phyloP scores from a whole-genome alignment of 2,329 filamentous ascomycete species.

The Phialemonium atrogriseum region DNA sequence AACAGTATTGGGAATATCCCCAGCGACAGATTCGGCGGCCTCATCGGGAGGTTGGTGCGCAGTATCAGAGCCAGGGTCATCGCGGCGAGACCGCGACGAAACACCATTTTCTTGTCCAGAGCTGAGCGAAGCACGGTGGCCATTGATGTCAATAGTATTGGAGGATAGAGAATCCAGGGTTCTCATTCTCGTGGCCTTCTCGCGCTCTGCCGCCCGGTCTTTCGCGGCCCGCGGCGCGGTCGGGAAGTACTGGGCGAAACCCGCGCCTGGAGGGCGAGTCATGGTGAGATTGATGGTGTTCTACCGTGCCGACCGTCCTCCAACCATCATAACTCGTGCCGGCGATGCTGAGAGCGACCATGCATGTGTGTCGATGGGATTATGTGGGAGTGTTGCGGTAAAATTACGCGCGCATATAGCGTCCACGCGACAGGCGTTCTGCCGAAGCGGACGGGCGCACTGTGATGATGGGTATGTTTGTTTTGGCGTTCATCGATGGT shows the following conservation, averaged over 20 bases:
- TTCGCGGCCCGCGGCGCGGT: constrained; percentile 61
- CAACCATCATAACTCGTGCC: constrained; percentile 47
- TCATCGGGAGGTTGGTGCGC: constrained; percentile 34
- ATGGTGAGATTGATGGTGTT: constrained; percentile 49
- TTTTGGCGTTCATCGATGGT: neutral
- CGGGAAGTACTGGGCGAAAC: constrained; percentile 82
- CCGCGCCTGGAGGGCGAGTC: constrained; percentile 69
- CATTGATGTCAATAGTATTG: constrained; percentile 14
- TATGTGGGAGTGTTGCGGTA: constrained; percentile 9
- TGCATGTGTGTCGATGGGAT: constrained; percentile 22
- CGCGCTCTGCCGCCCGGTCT: constrained; percentile 52
- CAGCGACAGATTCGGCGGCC: constrained; percentile 50
- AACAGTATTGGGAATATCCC: constrained; percentile 61
- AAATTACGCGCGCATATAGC: constrained; percentile 18
- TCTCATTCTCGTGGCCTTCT: constrained; percentile 44
- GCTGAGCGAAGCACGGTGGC: constrained; percentile 13
- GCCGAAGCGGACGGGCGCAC: constrained; percentile 3
- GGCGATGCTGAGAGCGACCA: constrained; percentile 22
- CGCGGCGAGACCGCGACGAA: constrained; percentile 25
- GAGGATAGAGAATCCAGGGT: constrained; percentile 24
- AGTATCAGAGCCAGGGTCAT: constrained; percentile 25
- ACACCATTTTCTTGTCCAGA: constrained; percentile 12
- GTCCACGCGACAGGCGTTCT: constrained; percentile 30
- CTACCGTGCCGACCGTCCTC: constrained; percentile 43
- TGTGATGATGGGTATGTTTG: constrained; percentile 1